Conservation (phyloP, 129 eudicot genomes). For the Lonicera japonica region DNA sequence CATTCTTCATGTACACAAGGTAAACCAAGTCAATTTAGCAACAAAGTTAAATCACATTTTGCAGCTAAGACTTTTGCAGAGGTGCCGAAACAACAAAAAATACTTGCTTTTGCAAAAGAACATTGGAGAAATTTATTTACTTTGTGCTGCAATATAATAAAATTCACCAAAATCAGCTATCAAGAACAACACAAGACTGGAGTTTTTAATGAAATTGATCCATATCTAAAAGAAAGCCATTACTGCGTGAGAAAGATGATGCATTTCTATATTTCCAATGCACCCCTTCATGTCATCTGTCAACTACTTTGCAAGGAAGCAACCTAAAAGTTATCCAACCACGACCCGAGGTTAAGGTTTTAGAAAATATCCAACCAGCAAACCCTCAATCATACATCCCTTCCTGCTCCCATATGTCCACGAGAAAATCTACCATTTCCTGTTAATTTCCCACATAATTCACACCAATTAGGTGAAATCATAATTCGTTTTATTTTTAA, state of each 20-base stretch:
- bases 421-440: conserved; percentile 86
- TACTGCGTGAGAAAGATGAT: neutral
- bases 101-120: neutral
- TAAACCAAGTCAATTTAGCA: too few species aligned
- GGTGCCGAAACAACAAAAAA: too few species aligned
- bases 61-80: too few species aligned
- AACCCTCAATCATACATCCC: conserved; percentile 62
- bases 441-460: conserved; percentile 16
- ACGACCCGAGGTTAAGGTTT: neutral
- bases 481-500: neutral
- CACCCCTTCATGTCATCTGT: neutral
- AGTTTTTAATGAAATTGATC: neutral
- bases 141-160: neutral
- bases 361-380: neutral
- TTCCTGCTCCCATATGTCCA: conserved; percentile 78
- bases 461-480: neutral
- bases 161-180: neutral
- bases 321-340: neutral
- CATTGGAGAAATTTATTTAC: neutral
- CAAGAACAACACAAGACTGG: neutral
- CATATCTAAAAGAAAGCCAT: neutral
- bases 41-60: too few species aligned
- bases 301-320: too few species aligned
- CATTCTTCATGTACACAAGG: too few species aligned
- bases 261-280: neutral